These are phyloP conservation scores for Lachnellula subtilissima DNA, from an alignment of 2,329 filamentous ascomycete genomes.

Conservation along the genomic window DNA sequence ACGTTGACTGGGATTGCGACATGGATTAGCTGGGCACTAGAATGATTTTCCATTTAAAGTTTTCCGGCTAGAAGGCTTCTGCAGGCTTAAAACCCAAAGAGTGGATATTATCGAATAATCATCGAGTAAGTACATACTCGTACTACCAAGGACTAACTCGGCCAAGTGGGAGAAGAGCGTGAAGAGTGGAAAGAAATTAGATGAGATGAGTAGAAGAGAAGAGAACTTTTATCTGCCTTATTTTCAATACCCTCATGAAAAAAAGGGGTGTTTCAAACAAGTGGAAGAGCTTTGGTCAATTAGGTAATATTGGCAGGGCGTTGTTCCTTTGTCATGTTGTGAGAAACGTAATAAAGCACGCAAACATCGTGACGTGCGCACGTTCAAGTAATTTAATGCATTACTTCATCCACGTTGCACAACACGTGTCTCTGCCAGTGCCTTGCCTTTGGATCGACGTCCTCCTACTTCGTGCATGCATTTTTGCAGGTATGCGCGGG, in stretches of 20 bases:
- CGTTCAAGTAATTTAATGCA: conserved; percentile 2
- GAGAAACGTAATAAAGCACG: conserved; percentile 3
- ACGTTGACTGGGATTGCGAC: neutral
- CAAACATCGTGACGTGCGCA: neutral
- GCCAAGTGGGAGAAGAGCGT: neutral
- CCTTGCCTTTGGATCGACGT: neutral
- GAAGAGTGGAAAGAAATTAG: neutral
- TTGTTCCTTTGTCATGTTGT: neutral
- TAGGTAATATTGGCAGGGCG: conserved; percentile 10
- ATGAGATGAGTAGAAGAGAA: neutral
- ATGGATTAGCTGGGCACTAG: neutral
- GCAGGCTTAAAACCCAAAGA: neutral
- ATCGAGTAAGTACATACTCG: conserved; percentile 10
- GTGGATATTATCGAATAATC: conserved; percentile 24
- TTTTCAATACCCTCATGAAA: neutral
- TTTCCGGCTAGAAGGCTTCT: neutral
- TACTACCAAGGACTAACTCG: neutral
- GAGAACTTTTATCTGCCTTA: neutral
- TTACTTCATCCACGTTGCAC: conserved; percentile 14
- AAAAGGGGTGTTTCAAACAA: neutral
- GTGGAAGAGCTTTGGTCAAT: conserved; percentile 1
- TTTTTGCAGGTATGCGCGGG: neutral
- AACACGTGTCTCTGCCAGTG: neutral
- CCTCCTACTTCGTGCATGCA: neutral
- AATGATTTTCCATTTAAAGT: neutral